These are phyloP conservation scores for Rhamnella rubrinervis DNA, from an alignment of 331 rosid species.

Conservation along the genomic window DNA sequence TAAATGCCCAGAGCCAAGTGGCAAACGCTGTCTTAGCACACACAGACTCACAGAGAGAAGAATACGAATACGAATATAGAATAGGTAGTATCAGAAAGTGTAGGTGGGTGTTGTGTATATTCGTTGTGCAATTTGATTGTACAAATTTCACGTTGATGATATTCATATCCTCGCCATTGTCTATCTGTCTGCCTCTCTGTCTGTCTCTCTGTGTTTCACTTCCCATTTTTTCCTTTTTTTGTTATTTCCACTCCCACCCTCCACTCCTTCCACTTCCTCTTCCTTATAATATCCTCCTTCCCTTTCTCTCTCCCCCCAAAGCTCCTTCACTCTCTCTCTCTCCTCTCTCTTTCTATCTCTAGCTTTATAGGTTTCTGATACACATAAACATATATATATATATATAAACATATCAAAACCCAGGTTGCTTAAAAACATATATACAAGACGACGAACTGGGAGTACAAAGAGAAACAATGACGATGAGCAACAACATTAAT, in stretches of 20 bases:
- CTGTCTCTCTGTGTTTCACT: slow-evolving; percentile 41
- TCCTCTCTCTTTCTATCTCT: slow-evolving; percentile 11
- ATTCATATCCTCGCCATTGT: slow-evolving; percentile 27
- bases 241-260: slow-evolving; percentile 11
- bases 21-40: neutral
- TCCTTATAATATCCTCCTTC: slow-evolving; percentile 24
- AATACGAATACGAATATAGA: neutral
- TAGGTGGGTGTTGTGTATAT: neutral
- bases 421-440: neutral
- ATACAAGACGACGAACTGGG: neutral
- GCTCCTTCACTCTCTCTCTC: neutral
- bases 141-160: slow-evolving; percentile 41
- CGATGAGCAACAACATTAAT: slow-evolving; percentile 28
- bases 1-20: slow-evolving; percentile 8
- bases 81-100: neutral
- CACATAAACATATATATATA: neutral
- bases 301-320: slow-evolving; percentile 14
- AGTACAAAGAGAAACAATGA: slow-evolving; percentile 6
- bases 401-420: neutral
- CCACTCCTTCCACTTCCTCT: slow-evolving; percentile 12
- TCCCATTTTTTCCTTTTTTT: slow-evolving; percentile 22
- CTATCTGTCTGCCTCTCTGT: slow-evolving; percentile 74
- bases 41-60: neutral
- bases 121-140: neutral
- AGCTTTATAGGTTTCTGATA: neutral